Conservation (phyloP, 345 rosid species). For the Syzygium oleosum region DNA sequence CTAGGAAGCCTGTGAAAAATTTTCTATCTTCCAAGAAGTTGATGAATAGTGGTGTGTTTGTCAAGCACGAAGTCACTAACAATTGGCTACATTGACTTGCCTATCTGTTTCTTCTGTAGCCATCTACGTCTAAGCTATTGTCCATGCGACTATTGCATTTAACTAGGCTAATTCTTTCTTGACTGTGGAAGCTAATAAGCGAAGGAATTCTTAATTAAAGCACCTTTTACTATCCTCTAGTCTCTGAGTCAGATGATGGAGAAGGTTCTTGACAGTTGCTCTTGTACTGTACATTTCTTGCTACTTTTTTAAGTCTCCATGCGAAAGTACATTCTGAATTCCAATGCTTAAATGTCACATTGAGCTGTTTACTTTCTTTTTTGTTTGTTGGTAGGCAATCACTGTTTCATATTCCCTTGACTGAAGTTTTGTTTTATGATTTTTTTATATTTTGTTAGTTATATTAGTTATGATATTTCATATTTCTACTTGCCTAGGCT, state of each 20-base stretch:
- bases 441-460: not conserved
- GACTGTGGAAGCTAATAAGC: not conserved
- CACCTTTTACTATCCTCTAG: not conserved
- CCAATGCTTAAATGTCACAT: not conserved
- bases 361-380: not conserved
- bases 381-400: not conserved
- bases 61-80: not conserved
- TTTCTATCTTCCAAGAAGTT: not conserved
- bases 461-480: not conserved
- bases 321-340: not conserved
- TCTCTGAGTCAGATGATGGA: not conserved
- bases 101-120: not conserved
- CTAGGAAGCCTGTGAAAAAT: not conserved
- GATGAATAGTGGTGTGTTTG: not conserved
- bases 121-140: not conserved
- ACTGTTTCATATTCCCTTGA: not conserved
- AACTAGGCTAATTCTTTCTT: not conserved
- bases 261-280: not conserved
- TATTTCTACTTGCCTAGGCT: slow-evolving; percentile 44
- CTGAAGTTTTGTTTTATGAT: not conserved
- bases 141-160: not conserved
- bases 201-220: not conserved
- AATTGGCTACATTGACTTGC: not conserved
- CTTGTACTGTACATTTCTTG: not conserved
- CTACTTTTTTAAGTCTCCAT: not conserved